These are phyloP conservation scores for Epichloe uncinata DNA, from an alignment of 2,329 filamentous ascomycete species.

Conservation along the genomic window DNA sequence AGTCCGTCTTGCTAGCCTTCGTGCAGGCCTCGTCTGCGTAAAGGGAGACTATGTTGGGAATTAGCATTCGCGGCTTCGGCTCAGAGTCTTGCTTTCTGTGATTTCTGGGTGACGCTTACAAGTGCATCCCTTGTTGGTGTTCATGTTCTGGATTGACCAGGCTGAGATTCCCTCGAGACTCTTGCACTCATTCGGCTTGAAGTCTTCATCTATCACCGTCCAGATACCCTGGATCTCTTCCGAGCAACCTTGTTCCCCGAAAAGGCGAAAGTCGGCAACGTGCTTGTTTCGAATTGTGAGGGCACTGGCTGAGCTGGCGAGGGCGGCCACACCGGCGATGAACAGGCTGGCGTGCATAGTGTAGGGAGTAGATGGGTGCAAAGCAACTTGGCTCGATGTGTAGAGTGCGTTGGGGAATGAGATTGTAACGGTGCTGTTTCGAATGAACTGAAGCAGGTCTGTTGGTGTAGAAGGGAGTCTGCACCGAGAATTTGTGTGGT, in stretches of 20 bases:
- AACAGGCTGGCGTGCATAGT: conserved; percentile 9
- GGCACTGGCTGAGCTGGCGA: conserved; percentile 7
- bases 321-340: conserved; percentile 5
- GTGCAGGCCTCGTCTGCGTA: conserved; percentile 7
- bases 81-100: neutral
- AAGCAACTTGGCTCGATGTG: neutral
- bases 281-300: conserved; percentile 11
- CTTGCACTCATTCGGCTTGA: conserved; percentile 10
- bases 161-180: conserved; percentile 5
- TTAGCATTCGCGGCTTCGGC: neutral
- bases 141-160: conserved; percentile 7
- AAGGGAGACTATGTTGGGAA: conserved; percentile 6
- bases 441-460: neutral
- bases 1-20: neutral
- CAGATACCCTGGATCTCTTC: conserved; percentile 13
- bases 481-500: too few relatives aligned
- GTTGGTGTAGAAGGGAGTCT: too few relatives aligned
- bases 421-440: neutral
- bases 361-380: too few relatives aligned
- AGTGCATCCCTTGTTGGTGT: conserved; percentile 10
- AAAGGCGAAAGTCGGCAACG: conserved; percentile 15
- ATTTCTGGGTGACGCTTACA: conserved; percentile 3
- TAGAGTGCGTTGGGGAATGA: neutral
- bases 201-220: conserved; percentile 14
- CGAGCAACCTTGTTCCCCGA: conserved; percentile 9